Evolutionary conservation across 176 grass and related monocot species (phyloP).

Genomic region (Triticum timopheevii): DNA sequence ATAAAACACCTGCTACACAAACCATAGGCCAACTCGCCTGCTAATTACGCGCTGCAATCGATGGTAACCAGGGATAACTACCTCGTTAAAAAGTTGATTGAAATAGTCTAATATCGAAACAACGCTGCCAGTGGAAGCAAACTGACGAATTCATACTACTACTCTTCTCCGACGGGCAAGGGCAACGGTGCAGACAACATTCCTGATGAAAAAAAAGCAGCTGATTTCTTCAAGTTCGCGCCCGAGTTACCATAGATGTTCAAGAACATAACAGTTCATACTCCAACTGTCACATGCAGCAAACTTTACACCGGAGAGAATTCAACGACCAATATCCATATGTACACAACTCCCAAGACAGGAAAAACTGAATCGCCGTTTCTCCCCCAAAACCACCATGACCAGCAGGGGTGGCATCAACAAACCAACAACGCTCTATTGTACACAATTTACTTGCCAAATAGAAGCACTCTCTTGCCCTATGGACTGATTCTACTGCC

Average conservation of each 20-base stretch:
- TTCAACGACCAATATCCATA: neutral
- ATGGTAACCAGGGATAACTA: neutral
- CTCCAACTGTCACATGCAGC: neutral
- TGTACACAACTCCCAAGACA: slow-evolving; percentile 16
- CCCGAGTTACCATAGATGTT: neutral
- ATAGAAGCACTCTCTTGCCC: neutral
- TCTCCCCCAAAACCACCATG: slow-evolving; percentile 18
- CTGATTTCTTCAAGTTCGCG: neutral
- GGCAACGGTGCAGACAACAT: neutral
- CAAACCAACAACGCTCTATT: neutral
- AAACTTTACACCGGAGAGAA: slow-evolving; percentile 10
- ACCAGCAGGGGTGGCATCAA: neutral
- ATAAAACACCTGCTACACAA: no score
- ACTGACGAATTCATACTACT: neutral
- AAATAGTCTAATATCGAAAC: neutral
- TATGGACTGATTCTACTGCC: neutral
- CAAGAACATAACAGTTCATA: neutral
- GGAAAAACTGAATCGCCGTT: neutral
- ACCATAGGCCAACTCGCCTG: no score
- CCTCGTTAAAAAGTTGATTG: neutral
- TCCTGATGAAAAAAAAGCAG: neutral
- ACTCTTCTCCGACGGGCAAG: neutral
- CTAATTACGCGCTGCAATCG: no score
- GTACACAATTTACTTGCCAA: slow-evolving; percentile 25
- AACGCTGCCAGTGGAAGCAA: neutral